Conservation (phyloP, 257 asterid species). For the Vinca minor region DNA sequence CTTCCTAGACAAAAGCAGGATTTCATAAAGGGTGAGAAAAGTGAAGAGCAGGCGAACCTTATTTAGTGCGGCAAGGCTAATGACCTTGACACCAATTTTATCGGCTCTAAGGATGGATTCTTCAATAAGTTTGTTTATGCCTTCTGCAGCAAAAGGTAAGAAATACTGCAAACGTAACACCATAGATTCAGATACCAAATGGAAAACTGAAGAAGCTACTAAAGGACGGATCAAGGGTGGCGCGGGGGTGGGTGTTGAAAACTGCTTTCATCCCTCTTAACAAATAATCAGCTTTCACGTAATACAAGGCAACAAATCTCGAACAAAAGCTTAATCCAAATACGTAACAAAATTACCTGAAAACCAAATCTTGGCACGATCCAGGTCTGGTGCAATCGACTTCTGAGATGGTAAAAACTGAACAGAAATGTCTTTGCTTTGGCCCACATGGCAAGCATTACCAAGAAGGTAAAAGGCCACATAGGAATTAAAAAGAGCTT, state of each 20-base stretch:
- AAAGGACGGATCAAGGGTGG: too few relatives aligned
- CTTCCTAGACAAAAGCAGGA: too few relatives aligned
- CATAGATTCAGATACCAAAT: constrained; percentile 13
- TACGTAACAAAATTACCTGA: constrained; percentile 43
- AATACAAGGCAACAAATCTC: too few relatives aligned
- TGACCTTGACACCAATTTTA: constrained; percentile 77
- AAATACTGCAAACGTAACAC: constrained; percentile 65
- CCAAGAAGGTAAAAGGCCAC: constrained; percentile 56
- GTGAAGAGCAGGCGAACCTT: constrained; percentile 41
- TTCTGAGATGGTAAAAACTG: constrained; percentile 69
- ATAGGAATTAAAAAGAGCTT: constrained; percentile 61
- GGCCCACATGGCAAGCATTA: constrained; percentile 80
- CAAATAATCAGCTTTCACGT: too few relatives aligned
- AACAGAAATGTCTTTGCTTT: constrained; percentile 63
- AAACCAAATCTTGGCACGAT: constrained; percentile 82
- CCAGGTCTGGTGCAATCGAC: constrained; percentile 73
- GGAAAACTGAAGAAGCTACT: background rate
- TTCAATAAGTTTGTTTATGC: constrained; percentile 82
- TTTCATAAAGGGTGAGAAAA: background rate
- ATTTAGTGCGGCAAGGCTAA: constrained; percentile 90
- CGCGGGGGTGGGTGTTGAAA: background rate
- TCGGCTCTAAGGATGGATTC: constrained; percentile 91
- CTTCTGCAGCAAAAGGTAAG: constrained; percentile 79
- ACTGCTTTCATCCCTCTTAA: too few relatives aligned
- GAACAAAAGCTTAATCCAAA: too few relatives aligned